Evolutionary conservation across 345 rosid genomes (phyloP).

Genomic region (Syzygium aqueum): DNA sequence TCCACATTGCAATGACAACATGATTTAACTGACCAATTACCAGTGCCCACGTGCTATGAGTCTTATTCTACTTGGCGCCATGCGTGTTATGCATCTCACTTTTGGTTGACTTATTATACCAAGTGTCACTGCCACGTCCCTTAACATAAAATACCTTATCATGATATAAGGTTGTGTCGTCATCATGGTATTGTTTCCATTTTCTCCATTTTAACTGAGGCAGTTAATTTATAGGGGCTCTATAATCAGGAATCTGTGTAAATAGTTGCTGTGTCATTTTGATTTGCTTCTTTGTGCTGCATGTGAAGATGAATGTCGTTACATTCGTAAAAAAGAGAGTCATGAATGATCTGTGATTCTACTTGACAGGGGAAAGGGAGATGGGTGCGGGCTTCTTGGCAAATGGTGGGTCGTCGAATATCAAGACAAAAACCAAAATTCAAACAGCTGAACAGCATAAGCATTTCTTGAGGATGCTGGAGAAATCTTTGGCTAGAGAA

Average conservation of each 20-base stretch:
- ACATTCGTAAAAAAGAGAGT: not conserved
- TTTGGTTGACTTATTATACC: not conserved
- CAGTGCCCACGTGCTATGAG: not conserved
- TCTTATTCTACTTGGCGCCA: not conserved
- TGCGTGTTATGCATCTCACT: not conserved
- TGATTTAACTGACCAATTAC: not conserved
- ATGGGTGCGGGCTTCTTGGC: slow-evolving; percentile 11
- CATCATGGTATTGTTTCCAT: not conserved
- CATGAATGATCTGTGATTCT: not conserved
- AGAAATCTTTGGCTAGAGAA: slow-evolving; percentile 90
- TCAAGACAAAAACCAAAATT: slow-evolving; percentile 45
- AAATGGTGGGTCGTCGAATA: slow-evolving; percentile 29
- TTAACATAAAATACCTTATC: not conserved
- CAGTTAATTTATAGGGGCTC: not conserved
- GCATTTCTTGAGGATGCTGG: slow-evolving; percentile 77
- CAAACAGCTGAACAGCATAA: slow-evolving; percentile 83
- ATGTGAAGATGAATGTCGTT: not conserved
- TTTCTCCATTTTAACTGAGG: not conserved
- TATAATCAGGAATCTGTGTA: not conserved
- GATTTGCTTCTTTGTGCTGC: not conserved
- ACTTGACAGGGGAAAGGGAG: slow-evolving; percentile 39
- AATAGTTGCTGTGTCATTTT: not conserved
- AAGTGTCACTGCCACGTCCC: not conserved
- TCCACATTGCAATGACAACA: not conserved
- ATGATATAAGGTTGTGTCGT: not conserved